Evolutionary conservation across 2,329 filamentous ascomycete species (phyloP).

Genomic region (Cladophialophora carrionii): DNA sequence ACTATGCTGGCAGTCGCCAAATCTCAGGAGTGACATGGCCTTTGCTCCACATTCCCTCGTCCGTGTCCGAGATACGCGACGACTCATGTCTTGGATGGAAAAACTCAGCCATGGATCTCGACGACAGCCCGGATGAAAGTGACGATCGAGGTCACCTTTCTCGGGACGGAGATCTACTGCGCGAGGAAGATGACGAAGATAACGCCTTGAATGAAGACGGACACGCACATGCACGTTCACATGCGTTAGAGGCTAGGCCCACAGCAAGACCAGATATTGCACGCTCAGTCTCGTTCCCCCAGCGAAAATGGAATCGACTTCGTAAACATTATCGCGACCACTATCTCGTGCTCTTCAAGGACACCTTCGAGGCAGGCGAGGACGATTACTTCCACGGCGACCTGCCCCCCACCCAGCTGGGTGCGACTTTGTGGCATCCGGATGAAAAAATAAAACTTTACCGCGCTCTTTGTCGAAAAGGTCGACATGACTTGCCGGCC

Average conservation of each 20-base stretch:
- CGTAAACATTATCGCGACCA: conserved; percentile 50
- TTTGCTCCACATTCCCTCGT: not conserved
- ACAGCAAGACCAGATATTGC: not conserved
- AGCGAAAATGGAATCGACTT: conserved; percentile 34
- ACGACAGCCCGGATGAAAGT: conserved; percentile 23
- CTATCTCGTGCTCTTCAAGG: conserved; percentile 59
- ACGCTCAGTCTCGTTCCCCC: conserved; percentile 9
- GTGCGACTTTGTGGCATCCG: conserved; percentile 69
- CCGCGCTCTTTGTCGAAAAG: conserved; percentile 64
- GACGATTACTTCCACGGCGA: conserved; percentile 32
- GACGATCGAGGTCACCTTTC: not conserved
- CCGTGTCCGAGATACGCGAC: not conserved
- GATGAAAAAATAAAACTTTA: conserved; percentile 74
- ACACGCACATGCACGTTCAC: not conserved
- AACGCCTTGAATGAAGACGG: not conserved
- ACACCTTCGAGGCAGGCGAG: conserved; percentile 54
- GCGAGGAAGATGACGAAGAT: not conserved
- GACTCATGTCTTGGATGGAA: conserved; percentile 21
- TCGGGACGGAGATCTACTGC: no score
- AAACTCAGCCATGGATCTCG: conserved; percentile 19
- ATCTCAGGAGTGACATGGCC: conserved; percentile 3
- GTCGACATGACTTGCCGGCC: conserved; percentile 62
- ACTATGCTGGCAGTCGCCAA: not conserved
- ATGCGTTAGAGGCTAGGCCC: not conserved
- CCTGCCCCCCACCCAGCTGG: conserved; percentile 58